Evolutionary conservation across 2,329 filamentous ascomycete genomes (phyloP).

Genomic region (Alternaria gansuensis): DNA sequence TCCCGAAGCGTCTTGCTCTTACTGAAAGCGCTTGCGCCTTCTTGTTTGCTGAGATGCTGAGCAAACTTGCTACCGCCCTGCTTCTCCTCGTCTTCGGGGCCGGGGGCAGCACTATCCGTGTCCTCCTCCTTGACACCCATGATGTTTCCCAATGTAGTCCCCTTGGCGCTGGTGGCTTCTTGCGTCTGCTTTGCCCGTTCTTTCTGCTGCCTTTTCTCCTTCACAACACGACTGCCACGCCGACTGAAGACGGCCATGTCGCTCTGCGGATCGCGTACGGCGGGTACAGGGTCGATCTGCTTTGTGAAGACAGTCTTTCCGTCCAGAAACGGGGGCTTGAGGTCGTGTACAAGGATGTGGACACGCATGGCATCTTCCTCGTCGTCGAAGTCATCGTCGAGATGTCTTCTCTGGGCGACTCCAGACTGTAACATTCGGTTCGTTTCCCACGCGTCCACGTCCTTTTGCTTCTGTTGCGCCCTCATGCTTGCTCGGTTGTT

Average conservation of each 20-base stretch:
- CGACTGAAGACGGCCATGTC: conserved; percentile 99
- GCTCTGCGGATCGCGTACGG: conserved; percentile 91
- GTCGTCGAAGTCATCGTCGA: conserved; percentile 82
- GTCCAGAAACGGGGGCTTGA: conserved; percentile 93
- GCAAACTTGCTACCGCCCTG: conserved; percentile 81
- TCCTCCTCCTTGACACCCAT: conserved; percentile 96
- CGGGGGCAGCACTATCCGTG: conserved; percentile 82
- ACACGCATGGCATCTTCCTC: conserved; percentile 90
- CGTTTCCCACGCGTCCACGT: conserved; percentile 97
- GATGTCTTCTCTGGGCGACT: conserved; percentile 87
- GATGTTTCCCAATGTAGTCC: conserved; percentile 90
- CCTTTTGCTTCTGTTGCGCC: conserved; percentile 85
- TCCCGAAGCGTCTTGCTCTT: conserved; percentile 89
- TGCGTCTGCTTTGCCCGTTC: conserved; percentile 94
- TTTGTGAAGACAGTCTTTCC: conserved; percentile 97
- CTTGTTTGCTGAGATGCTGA: conserved; percentile 85
- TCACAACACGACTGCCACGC: conserved; percentile 92
- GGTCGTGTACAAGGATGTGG: conserved; percentile 90
- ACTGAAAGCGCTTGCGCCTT: conserved; percentile 87
- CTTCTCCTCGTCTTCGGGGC: conserved; percentile 75
- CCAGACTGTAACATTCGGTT: conserved; percentile 98
- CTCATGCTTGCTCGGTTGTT: conserved; percentile 75
- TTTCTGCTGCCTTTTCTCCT: conserved; percentile 87
- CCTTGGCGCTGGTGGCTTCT: conserved; percentile 90
- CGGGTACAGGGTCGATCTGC: conserved; percentile 92